A percentile compares a stretch with the other conserved stretches of the same genome.
These are phyloP conservation scores for Coemansia sp. DNA, from an alignment of 192 early-diverging fungal genomes.

Conservation along the genomic window DNA sequence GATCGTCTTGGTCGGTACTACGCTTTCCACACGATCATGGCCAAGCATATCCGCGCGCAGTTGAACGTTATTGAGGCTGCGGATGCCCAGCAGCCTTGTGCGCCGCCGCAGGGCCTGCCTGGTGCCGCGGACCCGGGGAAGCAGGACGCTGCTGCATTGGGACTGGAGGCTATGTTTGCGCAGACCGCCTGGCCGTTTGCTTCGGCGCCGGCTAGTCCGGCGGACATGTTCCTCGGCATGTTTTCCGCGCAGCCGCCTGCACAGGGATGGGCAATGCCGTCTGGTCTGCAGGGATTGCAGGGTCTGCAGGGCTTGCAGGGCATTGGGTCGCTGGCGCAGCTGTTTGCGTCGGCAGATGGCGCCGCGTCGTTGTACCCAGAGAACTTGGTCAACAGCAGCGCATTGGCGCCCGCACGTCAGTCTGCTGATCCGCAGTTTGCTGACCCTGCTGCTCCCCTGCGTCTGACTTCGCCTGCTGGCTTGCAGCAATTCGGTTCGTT, in stretches of 20 bases:
- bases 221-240: conserved; percentile 28
- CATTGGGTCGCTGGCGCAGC: conserved; percentile 24
- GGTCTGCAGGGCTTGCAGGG: conserved; percentile 32
- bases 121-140: too few species aligned
- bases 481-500: conserved; percentile 40
- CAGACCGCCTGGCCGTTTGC: conserved; percentile 3
- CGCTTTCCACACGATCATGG: conserved; percentile 54
- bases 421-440: neutral
- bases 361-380: conserved; percentile 33
- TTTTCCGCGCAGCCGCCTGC: conserved; percentile 3
- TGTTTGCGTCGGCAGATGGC: conserved; percentile 32
- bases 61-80: conserved; percentile 38
- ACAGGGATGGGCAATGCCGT: conserved; percentile 19
- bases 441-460: conserved; percentile 22
- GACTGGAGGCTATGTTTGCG: conserved; percentile 8
- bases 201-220: neutral
- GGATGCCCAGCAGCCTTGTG: conserved; percentile 11
- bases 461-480: conserved; percentile 26
- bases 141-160: conserved; percentile 7
- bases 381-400: conserved; percentile 32
- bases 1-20: conserved; percentile 49
- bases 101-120: too few species aligned
- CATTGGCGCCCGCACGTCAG: conserved; percentile 23
- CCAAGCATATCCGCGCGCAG: conserved; percentile 53
- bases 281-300: conserved; percentile 24